Evolutionary conservation across 2,329 filamentous ascomycete genomes (phyloP), one percentile per base, ranked within the genome.

Genomic region (Leptographium flavum): DNA sequence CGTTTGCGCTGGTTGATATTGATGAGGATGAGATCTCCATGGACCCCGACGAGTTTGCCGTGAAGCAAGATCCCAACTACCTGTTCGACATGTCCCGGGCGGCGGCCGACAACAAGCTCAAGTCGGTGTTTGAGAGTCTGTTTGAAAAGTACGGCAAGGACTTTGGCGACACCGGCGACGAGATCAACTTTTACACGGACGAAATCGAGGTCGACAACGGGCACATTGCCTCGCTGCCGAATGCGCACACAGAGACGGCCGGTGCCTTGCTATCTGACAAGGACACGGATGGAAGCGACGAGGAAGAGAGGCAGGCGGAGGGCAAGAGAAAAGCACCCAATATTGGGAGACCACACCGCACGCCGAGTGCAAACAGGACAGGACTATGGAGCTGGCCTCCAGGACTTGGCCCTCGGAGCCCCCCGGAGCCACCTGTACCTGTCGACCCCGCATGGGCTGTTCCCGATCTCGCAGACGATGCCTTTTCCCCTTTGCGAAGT

Each of bases 201-300:
- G 70, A 84, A 47, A 79, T 96, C 39, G 71, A 94, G n/a, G 79
- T 95, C 46, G 74, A 96, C 61, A 92, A 94, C 67, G 90, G 92
- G 0, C 92, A 96, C 63, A 60, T 95, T 43, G 60, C 73, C 42
- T 72, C 52, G 57, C 48, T 52, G 15, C 61, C 35, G 67, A 70
- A 25, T 45, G 53, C 60, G 13, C 23, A 42, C 3, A n/a, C 17
- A 9, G 21, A 21, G 14, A 36, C 54, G 19, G 35, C 31, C n/a
- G 40, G 30, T 4, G 21, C 27, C 13, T 14, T 33, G 8, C 31
- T 27, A 7, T 17, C 53, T 11, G 52, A 50, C 4, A 52, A 53
- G 2, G 53, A 53, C 2, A 56, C 58, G 10, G 52, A 59, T 5
- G 54, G 52, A 10, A 45, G 50, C 25, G 47, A 54, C 14, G 48